Evolutionary conservation across 345 rosid genomes (phyloP), one percentile per base, ranked within the genome.

Genomic region (Lagerstroemia speciosa): DNA sequence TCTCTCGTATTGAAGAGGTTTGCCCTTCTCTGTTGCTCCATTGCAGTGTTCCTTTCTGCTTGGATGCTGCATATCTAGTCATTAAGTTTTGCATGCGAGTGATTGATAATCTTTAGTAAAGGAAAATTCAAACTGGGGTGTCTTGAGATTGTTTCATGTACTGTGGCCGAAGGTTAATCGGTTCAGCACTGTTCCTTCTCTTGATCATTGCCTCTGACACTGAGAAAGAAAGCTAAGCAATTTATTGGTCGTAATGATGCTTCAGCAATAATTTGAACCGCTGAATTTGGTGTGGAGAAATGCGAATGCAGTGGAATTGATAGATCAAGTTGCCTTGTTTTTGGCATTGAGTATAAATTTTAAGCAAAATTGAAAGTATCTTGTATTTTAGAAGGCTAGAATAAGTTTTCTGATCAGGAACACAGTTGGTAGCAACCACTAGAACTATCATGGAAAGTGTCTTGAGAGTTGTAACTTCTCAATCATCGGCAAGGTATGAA

Each of bases 1-100:
- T 93, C 75, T 75, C 96, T 69, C 92, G 97, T 43, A 75, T 93
- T 76, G 99, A 93, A 84, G 97, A 93, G 92, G 97, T 85, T 55
- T 2, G 14, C 8, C 65, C 26, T 24, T 46, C 10, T n/a, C 31
- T 9, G 12, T 3, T 57, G 1, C 30, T 20, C 14, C 46, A 41
- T 41, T 14, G 31, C 26, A 16, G 4, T 69, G 10, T 7, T 7
- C 19, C 24, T 5, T 58, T 41, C 12, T 41, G 46, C 46, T 41
- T 41, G 46, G 46, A 9, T 41, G 46, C 10, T 45, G 37, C 31
- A 8, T 8, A 29, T 58, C 10, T 58, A 34, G 12, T 9, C 63
- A 27, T 58, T 27, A 2, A 41, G 14, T 41, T 41, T 41, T 4
- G 46, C 46, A 41, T 41, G 46, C 14, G 46, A 41, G 14, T 2